Evolutionary conservation across 495 filamentous ascomycete genomes (phyloP), one percentile per base, ranked within the genome.

Genomic region (Hapsidospora chrysogenum): DNA sequence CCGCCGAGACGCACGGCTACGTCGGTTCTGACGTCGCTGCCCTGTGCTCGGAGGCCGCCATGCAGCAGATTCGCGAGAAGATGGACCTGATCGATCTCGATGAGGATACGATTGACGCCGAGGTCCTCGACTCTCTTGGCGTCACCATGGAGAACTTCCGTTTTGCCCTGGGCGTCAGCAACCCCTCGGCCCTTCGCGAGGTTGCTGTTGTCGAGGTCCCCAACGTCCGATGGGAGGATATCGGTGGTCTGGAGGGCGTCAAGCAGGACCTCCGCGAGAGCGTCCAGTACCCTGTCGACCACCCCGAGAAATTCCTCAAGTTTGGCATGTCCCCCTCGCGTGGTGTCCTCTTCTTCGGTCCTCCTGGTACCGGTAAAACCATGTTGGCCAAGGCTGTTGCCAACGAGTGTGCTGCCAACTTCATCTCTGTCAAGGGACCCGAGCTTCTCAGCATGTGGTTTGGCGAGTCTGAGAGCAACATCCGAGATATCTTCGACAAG

Each of bases 141-240:
- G 89, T 97, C 35, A 97, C 89, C 39, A 95, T 95, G 83, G 89
- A 97, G 53, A 96, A 97, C 73, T 97, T 97, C 83, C 79, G 86
- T 41, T 96, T 92, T 46, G 86, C 89, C 36, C 78, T 97, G 35
- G 89, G 89, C 53, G 85, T 93, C 44, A 92, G 84, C 59, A 97
- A 96, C 71, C 89, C 89, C 44, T 96, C 92, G 46, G 89, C 89
- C 41, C 84, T 97, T 30, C 89, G 89, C 62, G 89, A 97, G 59
- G 92, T 96, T 51, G 89, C 92, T 17, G 89, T 97, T 44, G 89
- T 97, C 60, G 89, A 97, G 61, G 89, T 95, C 42, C 89, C 89
- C 58, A 97, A 96, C 58, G 84, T 93, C 41, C 85, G 89, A 58
- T 97, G 89, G 89, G 92, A 97, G 57, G 89, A 97, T 50, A 96